Base-by-base conservation (phyloP, 176 grass and related monocot species). In the Carex kokanica region DNA sequence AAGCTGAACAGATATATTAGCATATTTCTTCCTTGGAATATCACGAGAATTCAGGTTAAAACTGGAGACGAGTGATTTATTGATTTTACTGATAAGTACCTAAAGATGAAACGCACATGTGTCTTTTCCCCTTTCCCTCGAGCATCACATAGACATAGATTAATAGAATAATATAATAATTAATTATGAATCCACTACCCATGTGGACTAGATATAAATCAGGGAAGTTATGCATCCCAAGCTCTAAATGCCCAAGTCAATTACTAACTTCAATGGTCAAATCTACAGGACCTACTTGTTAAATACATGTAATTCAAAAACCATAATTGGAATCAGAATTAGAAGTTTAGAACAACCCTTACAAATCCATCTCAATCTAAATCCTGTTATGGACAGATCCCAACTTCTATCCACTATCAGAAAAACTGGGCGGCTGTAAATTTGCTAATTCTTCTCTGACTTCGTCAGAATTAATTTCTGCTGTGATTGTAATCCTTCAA, bases 191-290 rank as follows among this genome's bases (percentile, higher is more conserved):
- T 73, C 2, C 20, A 29, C 5, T 54, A 17, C 41, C 31, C 79
- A 82, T 12, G n/a, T 82, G 58, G 40, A 64, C 62, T 82, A 65
- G n/a, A 52, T 32, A 67, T 41, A 77, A 51, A 43, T 82, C 62
- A 66, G 36, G 9, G n/a, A 82, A 64, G 40, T 18, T 32, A 82
- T 64, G 60, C 31, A 82, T 82, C 60, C 66, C 14, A 16, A 20
- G 41, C 18, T 64, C 6, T 49, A 64, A 65, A 60, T 82, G 13
- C 6, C 25, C 8, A 41, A 81, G 57, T 81, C 18, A 81, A 81
- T 81, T n/a, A 80, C 31, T 62, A 34, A 80, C 55, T 43, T 80
- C n/a, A 43, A 81, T 81, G 20, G 56, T 62, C 56, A 60, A 81
- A 79, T 60, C 57, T 81, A 23, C 3, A 81, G 11, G 54, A 79